These are phyloP conservation scores for Daedalea quercina DNA, from an alignment of 768 basidiomycete genomes.

Conservation along the genomic window DNA sequence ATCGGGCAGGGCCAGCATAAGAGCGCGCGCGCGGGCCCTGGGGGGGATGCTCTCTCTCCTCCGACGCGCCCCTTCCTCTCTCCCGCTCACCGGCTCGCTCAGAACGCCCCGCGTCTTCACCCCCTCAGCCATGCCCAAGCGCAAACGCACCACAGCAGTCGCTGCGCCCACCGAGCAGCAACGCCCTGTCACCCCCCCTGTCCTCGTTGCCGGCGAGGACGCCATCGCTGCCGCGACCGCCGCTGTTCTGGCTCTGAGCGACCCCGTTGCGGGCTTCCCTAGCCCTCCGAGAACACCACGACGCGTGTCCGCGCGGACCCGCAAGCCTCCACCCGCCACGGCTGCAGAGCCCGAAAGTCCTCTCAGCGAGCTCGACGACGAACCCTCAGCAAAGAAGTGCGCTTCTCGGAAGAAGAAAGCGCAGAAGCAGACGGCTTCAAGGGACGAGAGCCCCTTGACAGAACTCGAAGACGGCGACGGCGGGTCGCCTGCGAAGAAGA, in stretches of 20 bases:
- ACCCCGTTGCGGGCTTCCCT: background rate
- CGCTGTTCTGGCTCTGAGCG: background rate
- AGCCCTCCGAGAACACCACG: background rate
- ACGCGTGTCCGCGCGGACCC: background rate
- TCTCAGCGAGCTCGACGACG: background rate
- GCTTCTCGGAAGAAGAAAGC: background rate
- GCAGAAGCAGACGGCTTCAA: background rate
- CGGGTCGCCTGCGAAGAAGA: slow-evolving; percentile 12
- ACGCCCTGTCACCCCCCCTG: too few species aligned
- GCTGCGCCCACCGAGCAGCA: background rate
- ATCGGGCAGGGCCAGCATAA: too few species aligned
- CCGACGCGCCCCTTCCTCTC: too few species aligned
- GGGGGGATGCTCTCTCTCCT: too few species aligned
- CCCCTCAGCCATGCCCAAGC: slow-evolving; percentile 3
- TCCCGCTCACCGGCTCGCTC: too few species aligned
- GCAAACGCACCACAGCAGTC: slow-evolving; percentile 4
- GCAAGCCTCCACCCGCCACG: too few species aligned
- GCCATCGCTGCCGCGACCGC: background rate
- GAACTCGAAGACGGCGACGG: slow-evolving; percentile 15
- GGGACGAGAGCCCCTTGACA: slow-evolving; percentile 13
- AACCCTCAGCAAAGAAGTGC: background rate
- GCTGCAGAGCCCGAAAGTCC: too few species aligned
- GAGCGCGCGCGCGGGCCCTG: too few species aligned
- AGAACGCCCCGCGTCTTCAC: too few species aligned
- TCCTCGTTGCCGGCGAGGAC: background rate